Conservation (phyloP, 2,329 filamentous ascomycete species). For the Fusarium camptoceras region DNA sequence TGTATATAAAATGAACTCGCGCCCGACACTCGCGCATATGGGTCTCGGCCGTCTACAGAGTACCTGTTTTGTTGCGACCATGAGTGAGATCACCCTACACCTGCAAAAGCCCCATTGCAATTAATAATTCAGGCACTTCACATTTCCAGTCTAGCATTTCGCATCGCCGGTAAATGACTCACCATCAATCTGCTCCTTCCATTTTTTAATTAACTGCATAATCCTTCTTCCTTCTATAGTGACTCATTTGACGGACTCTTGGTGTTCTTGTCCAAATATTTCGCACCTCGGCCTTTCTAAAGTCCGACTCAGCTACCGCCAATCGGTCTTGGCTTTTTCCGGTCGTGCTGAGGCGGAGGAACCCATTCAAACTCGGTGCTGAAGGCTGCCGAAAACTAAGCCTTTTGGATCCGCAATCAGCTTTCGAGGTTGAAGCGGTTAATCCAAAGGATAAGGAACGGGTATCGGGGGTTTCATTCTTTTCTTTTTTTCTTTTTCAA, state of each 20-base stretch:
- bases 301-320: not conserved
- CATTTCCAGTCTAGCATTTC: not conserved
- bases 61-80: not conserved
- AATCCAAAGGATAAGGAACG: too few relatives aligned
- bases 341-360: not conserved
- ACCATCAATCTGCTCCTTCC: not conserved
- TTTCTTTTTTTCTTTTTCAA: too few relatives aligned
- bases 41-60: not conserved
- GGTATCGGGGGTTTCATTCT: too few relatives aligned
- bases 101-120: not conserved
- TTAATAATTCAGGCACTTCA: not conserved
- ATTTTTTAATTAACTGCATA: not conserved
- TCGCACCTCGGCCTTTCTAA: conserved; percentile 15
- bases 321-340: not conserved
- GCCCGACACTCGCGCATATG: rapidly evolving
- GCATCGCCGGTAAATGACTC: conserved; percentile 9
- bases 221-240: not conserved
- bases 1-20: not conserved
- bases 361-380: not conserved
- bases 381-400: not conserved
- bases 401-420: not conserved
- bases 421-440: too few relatives aligned
- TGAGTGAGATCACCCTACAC: not conserved
- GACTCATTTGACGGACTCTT: conserved; percentile 1
- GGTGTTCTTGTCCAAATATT: not conserved